Evolutionary conservation across 352 stramenopile species (phyloP).

Genomic region (Phytophthora cryptogea): DNA sequence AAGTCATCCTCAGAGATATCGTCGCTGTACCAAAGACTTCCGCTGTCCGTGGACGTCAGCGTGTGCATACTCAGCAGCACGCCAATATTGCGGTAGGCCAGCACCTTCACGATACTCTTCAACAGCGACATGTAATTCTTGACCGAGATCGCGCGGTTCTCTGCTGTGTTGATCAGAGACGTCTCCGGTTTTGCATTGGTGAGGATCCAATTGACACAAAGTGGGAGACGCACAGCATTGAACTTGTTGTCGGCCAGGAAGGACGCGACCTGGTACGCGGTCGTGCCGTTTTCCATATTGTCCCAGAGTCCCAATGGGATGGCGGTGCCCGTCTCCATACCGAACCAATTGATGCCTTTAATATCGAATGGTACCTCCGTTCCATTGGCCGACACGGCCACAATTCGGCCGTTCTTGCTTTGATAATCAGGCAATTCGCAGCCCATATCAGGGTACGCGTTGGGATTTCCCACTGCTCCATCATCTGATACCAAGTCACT

Average conservation of each 20-base stretch:
- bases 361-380: conserved; percentile 59
- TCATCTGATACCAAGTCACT: conserved; percentile 69
- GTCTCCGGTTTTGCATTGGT: conserved; percentile 57
- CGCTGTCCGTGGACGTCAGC: conserved; percentile 46
- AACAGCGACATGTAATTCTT: conserved; percentile 56
- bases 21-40: conserved; percentile 53
- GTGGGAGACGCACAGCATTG: conserved; percentile 71
- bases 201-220: conserved; percentile 65
- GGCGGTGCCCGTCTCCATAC: conserved; percentile 69
- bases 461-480: conserved; percentile 70
- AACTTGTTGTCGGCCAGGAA: conserved; percentile 80
- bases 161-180: conserved; percentile 49
- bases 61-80: conserved; percentile 71
- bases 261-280: conserved; percentile 72
- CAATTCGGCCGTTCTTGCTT: conserved; percentile 71
- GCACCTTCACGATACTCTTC: conserved; percentile 54
- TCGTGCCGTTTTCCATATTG: conserved; percentile 73
- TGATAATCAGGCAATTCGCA: conserved; percentile 74
- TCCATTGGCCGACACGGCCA: conserved; percentile 56
- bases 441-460: conserved; percentile 64
- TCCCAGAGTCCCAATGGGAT: conserved; percentile 76
- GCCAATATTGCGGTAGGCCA: conserved; percentile 61
- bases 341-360: conserved; percentile 84
- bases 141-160: conserved; percentile 67
- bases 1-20: conserved; percentile 45